Conservation (phyloP, 1,284 basidiomycete genomes). For the Fomitopsis pinicola region DNA sequence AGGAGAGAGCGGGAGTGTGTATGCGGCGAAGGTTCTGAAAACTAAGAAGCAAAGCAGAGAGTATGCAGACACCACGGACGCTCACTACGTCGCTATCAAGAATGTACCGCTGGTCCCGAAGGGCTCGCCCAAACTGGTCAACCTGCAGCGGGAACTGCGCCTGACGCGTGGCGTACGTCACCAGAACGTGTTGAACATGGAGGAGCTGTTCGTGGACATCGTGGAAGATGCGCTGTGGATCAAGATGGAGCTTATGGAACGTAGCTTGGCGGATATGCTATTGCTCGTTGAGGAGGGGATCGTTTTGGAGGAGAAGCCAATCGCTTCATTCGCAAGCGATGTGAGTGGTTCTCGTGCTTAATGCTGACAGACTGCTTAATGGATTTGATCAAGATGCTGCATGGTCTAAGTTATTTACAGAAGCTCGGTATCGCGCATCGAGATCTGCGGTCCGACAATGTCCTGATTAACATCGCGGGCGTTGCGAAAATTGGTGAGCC, state of each 20-base stretch:
- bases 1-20: conserved; percentile 75
- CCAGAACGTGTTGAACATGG: conserved; percentile 59
- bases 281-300: conserved; percentile 55
- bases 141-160: conserved; percentile 54
- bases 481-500: conserved; percentile 71
- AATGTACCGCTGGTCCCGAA: conserved; percentile 55
- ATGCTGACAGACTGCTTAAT: background rate
- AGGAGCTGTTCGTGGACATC: conserved; percentile 64
- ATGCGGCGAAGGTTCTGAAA: conserved; percentile 48
- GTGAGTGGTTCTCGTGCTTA: conserved; percentile 39
- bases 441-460: conserved; percentile 76
- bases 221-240: conserved; percentile 72
- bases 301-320: conserved; percentile 56
- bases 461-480: conserved; percentile 62
- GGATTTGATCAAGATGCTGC: conserved; percentile 42
- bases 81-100: conserved; percentile 58
- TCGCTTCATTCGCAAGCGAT: conserved; percentile 70
- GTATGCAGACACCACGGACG: background rate
- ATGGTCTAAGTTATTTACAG: conserved; percentile 61
- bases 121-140: conserved; percentile 56
- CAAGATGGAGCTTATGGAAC: conserved; percentile 81
- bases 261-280: conserved; percentile 75
- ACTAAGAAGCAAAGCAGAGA: background rate
- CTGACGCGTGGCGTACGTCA: conserved; percentile 54
- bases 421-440: conserved; percentile 66